Evolutionary conservation across 352 stramenopile genomes (phyloP).

Genomic region (Pythium volutum): DNA sequence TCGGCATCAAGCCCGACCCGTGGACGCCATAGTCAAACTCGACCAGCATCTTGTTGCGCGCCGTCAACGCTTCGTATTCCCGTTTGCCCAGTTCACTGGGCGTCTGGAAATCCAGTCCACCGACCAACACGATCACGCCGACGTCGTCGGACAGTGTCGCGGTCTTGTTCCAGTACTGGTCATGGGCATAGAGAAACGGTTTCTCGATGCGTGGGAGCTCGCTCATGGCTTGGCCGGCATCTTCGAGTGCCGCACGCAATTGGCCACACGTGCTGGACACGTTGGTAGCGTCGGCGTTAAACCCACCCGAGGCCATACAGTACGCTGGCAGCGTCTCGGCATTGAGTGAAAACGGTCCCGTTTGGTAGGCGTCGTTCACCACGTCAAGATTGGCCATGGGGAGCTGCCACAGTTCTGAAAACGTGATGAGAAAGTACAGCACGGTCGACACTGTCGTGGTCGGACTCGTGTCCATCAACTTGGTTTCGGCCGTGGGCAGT

Average conservation of each 20-base stretch:
- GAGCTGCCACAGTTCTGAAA: slow-evolving; percentile 28
- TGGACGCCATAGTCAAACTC: slow-evolving; percentile 41
- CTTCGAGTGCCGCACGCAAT: slow-evolving; percentile 1
- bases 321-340: slow-evolving; percentile 18
- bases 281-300: slow-evolving; percentile 7
- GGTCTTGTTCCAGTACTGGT: slow-evolving; percentile 33
- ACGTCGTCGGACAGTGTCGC: slow-evolving; percentile 26
- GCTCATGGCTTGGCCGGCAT: not conserved
- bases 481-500: not conserved
- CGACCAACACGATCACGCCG: slow-evolving; percentile 32
- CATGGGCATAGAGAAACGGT: slow-evolving; percentile 28
- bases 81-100: slow-evolving; percentile 31
- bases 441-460: slow-evolving; percentile 13
- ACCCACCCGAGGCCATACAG: slow-evolving; percentile 29
- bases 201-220: slow-evolving; percentile 3
- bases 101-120: slow-evolving; percentile 36
- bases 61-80: slow-evolving; percentile 25
- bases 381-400: slow-evolving; percentile 7
- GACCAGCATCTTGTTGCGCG: slow-evolving; percentile 33
- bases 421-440: slow-evolving; percentile 31
- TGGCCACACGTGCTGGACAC: slow-evolving; percentile 19
- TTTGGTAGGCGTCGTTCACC: slow-evolving; percentile 1
- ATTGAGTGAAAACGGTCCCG: slow-evolving; percentile 20
- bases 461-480: not conserved
- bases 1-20: slow-evolving; percentile 27